phyloP scores from a whole-genome alignment of 345 rosid genomes.

The Hibiscus trionum region DNA sequence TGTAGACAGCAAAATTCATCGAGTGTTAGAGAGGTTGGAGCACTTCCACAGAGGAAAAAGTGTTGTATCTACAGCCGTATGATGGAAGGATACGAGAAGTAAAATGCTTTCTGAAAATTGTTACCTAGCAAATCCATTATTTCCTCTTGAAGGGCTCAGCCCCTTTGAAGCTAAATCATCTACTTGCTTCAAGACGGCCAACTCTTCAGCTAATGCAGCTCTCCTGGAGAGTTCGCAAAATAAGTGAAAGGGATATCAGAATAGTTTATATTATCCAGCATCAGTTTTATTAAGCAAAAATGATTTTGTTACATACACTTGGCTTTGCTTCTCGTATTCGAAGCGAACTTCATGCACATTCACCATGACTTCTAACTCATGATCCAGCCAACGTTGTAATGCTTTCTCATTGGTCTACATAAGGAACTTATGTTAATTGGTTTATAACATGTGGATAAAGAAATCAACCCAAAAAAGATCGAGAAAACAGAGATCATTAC shows the following conservation, averaged over 20 bases:
- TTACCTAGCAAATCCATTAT: conserved; percentile 93
- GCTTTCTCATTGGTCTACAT: conserved; percentile 81
- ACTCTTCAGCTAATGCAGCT: conserved; percentile 91
- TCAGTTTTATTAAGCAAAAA: background rate
- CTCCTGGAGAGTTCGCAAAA: conserved; percentile 42
- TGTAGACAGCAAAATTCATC: conserved; percentile 25
- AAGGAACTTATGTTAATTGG: conserved; percentile 12
- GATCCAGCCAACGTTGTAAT: conserved; percentile 89
- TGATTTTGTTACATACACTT: conserved; percentile 57
- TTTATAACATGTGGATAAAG: background rate
- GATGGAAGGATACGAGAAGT: background rate
- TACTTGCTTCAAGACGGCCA: conserved; percentile 80
- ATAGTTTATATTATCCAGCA: conserved; percentile 1
- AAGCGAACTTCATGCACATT: conserved; percentile 97
- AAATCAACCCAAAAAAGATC: background rate
- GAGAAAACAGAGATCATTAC: conserved; percentile 25
- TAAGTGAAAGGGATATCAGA: conserved; percentile 4
- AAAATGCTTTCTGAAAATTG: conserved; percentile 5
- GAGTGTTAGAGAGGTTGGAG: background rate
- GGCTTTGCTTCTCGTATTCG: conserved; percentile 96
- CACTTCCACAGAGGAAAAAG: background rate
- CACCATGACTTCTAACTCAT: conserved; percentile 98
- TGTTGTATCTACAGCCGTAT: background rate
- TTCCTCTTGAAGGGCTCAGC: conserved; percentile 83
- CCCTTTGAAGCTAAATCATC: conserved; percentile 89